A percentile compares a stretch with the other conserved stretches of the same genome.
Evolutionary conservation across 2,329 filamentous ascomycete genomes (phyloP).

Genomic region (Alternaria alternata): DNA sequence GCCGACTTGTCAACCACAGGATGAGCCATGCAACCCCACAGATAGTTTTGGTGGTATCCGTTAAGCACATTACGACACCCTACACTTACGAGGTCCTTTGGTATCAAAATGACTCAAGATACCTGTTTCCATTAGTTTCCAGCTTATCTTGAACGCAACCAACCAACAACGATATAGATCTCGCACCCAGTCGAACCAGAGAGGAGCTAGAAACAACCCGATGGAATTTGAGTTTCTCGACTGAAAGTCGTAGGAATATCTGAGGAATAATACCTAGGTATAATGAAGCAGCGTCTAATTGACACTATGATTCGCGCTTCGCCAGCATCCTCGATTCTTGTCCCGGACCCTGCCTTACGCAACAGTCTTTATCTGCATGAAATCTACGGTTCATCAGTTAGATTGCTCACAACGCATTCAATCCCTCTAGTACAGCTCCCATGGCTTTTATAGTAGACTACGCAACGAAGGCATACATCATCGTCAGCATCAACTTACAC

Average conservation of each 20-base stretch:
- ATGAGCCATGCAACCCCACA: not conserved
- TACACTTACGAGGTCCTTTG: too few relatives aligned
- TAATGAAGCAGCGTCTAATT: not conserved
- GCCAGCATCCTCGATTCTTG: not conserved
- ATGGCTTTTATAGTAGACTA: slow-evolving; percentile 8
- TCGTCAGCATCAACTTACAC: not conserved
- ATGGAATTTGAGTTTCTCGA: not conserved
- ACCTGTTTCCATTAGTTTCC: not conserved
- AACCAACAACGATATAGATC: not conserved
- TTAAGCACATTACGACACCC: not conserved
- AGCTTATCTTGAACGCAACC: not conserved
- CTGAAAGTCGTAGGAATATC: not conserved
- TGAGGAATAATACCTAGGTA: not conserved
- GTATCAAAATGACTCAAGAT: not conserved
- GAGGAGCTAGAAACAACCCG: not conserved
- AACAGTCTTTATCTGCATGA: not conserved
- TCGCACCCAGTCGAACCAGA: not conserved
- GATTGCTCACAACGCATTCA: not conserved
- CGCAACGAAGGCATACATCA: slow-evolving; percentile 9
- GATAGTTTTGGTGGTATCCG: not conserved
- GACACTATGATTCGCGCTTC: not conserved
- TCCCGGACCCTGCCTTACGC: not conserved
- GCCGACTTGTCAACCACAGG: not conserved
- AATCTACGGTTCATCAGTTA: not conserved
- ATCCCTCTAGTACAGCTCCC: not conserved